These are phyloP conservation scores for Babesia ovis DNA, from an alignment of 169 alveolate genomes.

Conservation along the genomic window DNA sequence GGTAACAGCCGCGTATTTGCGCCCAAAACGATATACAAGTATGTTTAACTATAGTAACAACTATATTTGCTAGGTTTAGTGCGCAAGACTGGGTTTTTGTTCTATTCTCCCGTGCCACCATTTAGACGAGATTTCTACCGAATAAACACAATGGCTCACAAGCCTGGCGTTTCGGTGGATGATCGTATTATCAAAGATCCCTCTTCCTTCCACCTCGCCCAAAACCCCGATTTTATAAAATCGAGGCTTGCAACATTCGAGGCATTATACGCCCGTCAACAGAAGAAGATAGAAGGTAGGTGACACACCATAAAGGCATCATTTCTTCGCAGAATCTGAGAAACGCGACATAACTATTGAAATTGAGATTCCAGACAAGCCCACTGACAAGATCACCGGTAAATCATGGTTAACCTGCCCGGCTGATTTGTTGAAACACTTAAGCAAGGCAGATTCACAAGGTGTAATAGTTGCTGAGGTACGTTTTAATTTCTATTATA, in stretches of 20 bases:
- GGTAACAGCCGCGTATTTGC: not conserved
- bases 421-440: conserved; percentile 28
- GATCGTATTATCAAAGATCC: conserved; percentile 52
- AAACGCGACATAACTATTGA: conserved; percentile 30
- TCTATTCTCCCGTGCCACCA: not conserved
- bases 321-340: conserved; percentile 33
- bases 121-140: not conserved
- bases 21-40: not conserved
- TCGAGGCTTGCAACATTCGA: conserved; percentile 81
- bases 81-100: not conserved
- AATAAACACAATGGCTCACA: not conserved
- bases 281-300: conserved; percentile 59
- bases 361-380: conserved; percentile 32
- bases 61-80: not conserved
- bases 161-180: not conserved
- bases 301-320: too few species aligned
- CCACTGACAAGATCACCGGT: conserved; percentile 13
- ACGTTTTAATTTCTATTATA: not conserved
- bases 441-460: conserved; percentile 45
- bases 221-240: conserved; percentile 79
- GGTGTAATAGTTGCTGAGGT: conserved; percentile 60
- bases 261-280: conserved; percentile 79
- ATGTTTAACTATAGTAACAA: too few species aligned
- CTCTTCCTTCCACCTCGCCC: conserved; percentile 27
- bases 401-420: conserved; percentile 54